Conservation (phyloP, 2,329 filamentous ascomycete species). For the Sporothrix globosa region DNA sequence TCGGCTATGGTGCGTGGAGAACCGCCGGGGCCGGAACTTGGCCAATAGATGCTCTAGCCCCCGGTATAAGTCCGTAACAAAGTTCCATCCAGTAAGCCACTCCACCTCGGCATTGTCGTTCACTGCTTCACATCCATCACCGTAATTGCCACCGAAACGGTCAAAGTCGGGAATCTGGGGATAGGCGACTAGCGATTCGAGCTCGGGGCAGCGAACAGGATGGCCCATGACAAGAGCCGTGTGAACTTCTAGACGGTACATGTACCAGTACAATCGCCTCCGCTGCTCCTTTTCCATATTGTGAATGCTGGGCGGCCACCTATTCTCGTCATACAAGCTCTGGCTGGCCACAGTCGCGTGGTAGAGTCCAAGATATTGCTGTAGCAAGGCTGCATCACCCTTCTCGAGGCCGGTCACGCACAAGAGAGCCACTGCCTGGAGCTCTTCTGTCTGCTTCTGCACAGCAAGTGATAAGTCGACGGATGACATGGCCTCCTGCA, state of each 20-base stretch:
- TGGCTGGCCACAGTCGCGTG: conserved; percentile 36
- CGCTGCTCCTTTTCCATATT: conserved; percentile 34
- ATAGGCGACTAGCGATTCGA: conserved; percentile 35
- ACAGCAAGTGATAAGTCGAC: conserved; percentile 16
- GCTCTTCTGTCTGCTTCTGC: conserved; percentile 26
- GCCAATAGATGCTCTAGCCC: conserved; percentile 26
- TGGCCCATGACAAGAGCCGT: conserved; percentile 37
- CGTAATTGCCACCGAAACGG: not conserved
- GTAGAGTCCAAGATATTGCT: conserved; percentile 37
- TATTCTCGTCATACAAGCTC: conserved; percentile 35
- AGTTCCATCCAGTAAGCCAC: conserved; percentile 32
- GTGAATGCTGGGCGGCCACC: conserved; percentile 34
- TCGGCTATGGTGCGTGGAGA: not conserved
- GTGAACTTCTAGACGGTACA: conserved; percentile 39
- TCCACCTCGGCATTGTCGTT: conserved; percentile 1
- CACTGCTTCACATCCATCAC: not conserved
- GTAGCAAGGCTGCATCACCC: conserved; percentile 30
- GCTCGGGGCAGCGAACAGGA: conserved; percentile 36
- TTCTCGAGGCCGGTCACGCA: conserved; percentile 27
- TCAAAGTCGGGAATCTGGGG: conserved; percentile 28
- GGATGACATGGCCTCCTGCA: conserved; percentile 1
- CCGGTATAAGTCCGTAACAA: conserved; percentile 30
- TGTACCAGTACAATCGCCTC: conserved; percentile 37
- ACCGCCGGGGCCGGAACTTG: conserved; percentile 14
- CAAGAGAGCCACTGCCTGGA: conserved; percentile 31